Evolutionary conservation across 2,329 filamentous ascomycete genomes (phyloP).

Genomic region (Epichloe sylvatica): DNA sequence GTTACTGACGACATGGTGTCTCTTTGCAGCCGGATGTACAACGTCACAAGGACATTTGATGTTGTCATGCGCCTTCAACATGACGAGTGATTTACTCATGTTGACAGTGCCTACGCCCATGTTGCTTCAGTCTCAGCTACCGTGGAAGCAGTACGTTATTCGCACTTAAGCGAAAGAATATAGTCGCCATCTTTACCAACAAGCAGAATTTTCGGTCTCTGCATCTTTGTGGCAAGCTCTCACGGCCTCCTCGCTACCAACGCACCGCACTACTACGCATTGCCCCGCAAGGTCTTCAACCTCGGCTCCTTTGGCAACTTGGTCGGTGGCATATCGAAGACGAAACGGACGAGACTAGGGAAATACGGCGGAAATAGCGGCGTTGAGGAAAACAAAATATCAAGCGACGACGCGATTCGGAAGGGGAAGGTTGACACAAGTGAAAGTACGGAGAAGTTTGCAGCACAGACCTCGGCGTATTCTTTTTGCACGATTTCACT

Average conservation of each 20-base stretch:
- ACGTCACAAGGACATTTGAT: slow-evolving; percentile 2
- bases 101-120: slow-evolving; percentile 2
- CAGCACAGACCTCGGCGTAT: not conserved
- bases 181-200: not conserved
- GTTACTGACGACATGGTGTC: too few relatives aligned
- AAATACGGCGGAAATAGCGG: not conserved
- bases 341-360: not conserved
- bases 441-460: slow-evolving; percentile 3
- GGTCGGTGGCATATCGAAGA: not conserved
- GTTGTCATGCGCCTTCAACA: slow-evolving; percentile 3
- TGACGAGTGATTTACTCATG: slow-evolving; percentile 2
- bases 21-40: not conserved
- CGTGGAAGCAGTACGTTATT: slow-evolving; percentile 3
- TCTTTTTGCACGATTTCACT: too few relatives aligned
- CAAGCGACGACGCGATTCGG: not conserved
- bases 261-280: slow-evolving; percentile 24
- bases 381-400: not conserved
- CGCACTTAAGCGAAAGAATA: too few relatives aligned
- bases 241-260: slow-evolving; percentile 22
- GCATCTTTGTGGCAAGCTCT: slow-evolving; percentile 26
- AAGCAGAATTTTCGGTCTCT: slow-evolving; percentile 30
- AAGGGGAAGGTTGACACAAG: not conserved
- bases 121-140: slow-evolving; percentile 1
- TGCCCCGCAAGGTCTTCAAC: slow-evolving; percentile 3
- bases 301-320: slow-evolving; percentile 2